These are phyloP conservation scores for Immersiella caudata DNA, from an alignment of 495 filamentous ascomycete species.

Conservation along the genomic window DNA sequence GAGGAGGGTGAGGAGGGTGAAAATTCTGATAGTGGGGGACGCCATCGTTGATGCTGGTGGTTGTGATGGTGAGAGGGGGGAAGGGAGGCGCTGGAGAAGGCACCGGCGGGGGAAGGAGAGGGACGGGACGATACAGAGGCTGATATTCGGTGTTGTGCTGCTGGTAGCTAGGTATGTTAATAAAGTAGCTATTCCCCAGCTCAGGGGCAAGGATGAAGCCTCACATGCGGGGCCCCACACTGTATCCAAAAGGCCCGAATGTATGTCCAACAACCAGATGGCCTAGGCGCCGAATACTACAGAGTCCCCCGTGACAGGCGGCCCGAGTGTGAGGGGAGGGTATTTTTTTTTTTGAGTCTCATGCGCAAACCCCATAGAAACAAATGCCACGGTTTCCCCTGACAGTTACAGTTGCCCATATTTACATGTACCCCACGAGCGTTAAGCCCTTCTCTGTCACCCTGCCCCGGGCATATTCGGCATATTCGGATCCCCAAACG, in stretches of 20 bases:
- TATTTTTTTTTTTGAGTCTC: not conserved
- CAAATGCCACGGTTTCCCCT: not conserved
- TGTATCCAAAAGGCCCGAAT: slow-evolving; percentile 32
- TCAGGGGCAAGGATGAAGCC: slow-evolving; percentile 22
- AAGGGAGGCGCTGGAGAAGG: not conserved
- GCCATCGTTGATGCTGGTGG: not conserved
- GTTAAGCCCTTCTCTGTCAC: not conserved
- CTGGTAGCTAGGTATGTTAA: not conserved
- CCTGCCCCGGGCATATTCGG: slow-evolving; percentile 17
- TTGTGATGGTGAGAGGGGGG: not conserved
- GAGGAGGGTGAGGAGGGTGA: slow-evolving; percentile 11
- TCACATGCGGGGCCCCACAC: slow-evolving; percentile 11
- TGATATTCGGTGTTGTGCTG: not conserved
- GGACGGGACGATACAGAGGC: not conserved
- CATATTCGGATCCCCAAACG: slow-evolving; percentile 26
- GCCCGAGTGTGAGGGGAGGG: not conserved
- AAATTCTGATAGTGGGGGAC: slow-evolving; percentile 8
- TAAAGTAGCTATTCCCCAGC: not conserved
- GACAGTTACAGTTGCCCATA: not conserved
- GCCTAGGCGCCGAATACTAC: not conserved
- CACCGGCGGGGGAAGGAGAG: not conserved
- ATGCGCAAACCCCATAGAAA: not conserved
- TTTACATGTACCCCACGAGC: not conserved
- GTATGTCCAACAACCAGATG: slow-evolving; percentile 7
- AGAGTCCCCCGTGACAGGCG: not conserved